Evolutionary conservation across 306 rosid species (phyloP).

Genomic region (Leucaena leucocephala): DNA sequence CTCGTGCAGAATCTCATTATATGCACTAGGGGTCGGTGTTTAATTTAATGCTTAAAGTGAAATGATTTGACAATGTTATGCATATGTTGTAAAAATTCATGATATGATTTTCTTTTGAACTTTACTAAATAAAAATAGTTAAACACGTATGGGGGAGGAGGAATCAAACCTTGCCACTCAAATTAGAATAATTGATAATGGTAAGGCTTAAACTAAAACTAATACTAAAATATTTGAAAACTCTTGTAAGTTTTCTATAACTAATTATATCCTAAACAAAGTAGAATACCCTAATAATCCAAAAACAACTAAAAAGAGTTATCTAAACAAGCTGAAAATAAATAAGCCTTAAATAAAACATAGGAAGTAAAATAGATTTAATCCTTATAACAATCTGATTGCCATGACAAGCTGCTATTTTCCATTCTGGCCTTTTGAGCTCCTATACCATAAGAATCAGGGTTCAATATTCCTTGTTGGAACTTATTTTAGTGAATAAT

Average conservation of each 20-base stretch:
- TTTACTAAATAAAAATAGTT: not conserved
- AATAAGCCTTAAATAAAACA: not conserved
- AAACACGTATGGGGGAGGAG: not conserved
- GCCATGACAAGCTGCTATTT: not conserved
- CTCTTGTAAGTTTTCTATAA: not conserved
- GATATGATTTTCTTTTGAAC: not conserved
- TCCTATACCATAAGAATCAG: not conserved
- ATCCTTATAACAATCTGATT: too few relatives aligned
- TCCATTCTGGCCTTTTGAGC: not conserved
- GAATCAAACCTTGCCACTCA: not conserved
- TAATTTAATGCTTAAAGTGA: slow-evolving; percentile 20
- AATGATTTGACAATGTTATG: not conserved
- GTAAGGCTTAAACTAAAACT: not conserved
- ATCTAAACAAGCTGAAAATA: not conserved
- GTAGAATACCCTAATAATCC: not conserved
- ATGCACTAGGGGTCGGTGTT: slow-evolving; percentile 13
- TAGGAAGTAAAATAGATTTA: not conserved
- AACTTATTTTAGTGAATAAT: not conserved
- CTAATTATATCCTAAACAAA: not conserved
- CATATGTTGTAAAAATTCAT: not conserved
- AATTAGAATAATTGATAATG: not conserved
- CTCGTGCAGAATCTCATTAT: slow-evolving; percentile 15
- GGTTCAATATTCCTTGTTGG: not conserved
- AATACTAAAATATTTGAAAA: not conserved
- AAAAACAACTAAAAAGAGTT: not conserved